Evolutionary conservation across 257 asterid species (phyloP), one percentile per base, ranked within the genome.

Genomic region (Jacaranda copaia): DNA sequence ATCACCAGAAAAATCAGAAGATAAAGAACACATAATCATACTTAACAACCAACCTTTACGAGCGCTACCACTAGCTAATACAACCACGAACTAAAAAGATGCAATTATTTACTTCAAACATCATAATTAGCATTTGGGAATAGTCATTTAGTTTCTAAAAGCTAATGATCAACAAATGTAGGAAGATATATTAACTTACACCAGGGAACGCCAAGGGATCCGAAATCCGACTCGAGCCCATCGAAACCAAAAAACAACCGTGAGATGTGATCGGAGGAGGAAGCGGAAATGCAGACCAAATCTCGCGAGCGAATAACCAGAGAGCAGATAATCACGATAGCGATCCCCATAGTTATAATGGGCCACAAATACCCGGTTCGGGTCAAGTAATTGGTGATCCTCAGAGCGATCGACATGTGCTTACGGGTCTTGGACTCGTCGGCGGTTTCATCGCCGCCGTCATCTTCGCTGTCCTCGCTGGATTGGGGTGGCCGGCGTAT

Each of bases 191-290:
- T 57, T 11, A 69, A 75, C 94, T 87, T 88, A 93, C 98, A 93
- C 96, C 96, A 92, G 68, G 97, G 97, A 75, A 93, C 96, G 49
- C 98, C 98, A 57, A 93, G 98, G 80, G 93, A 84, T 80, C 95
- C 97, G 64, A 91, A 93, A 80, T 90, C 97, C 5, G 96, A 86
- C 39, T 90, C 97, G 43, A 87, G 86, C 52, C 81, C 95, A 38
- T 91, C 93, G 66, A 79, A 80, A 9, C 93, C 92, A 39, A 82
- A 84, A 80, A 89, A 93, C 65, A 91, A 76, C 67, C 92, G 89
- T 43, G 97, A 84, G 68, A 79, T 72, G 77, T 84, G 90, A 77
- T 77, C 89, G 65, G 92, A 81, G 10, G 93, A 77, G 43, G 94
- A 88, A 57, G 89, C 87, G 64, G 92, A 80, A 32, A 91, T 82